Percentiles rank a stretch among this genome's conserved stretches.
Evolutionary conservation across 1,284 basidiomycete species (phyloP).

Genomic region (Apiotrichum sp.): DNA sequence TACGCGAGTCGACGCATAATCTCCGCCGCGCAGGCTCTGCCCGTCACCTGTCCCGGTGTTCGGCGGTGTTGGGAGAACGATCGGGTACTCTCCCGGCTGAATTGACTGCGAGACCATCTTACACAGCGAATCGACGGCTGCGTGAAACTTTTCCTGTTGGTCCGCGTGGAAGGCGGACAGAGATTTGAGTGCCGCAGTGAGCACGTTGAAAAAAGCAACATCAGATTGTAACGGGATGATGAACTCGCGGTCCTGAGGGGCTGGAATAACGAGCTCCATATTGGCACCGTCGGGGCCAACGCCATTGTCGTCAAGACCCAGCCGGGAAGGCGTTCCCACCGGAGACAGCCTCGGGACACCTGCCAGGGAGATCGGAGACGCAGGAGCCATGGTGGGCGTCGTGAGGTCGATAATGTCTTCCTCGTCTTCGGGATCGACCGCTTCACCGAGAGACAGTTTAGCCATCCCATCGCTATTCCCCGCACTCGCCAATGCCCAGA

Average conservation of each 20-base stretch:
- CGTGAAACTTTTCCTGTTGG: slow-evolving; percentile 61
- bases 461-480: slow-evolving; percentile 22
- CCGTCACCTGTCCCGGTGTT: slow-evolving; percentile 7
- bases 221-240: slow-evolving; percentile 78
- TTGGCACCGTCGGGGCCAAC: too few relatives aligned
- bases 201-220: slow-evolving; percentile 70
- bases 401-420: slow-evolving; percentile 1
- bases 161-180: slow-evolving; percentile 61
- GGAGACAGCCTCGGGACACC: too few relatives aligned
- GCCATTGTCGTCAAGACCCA: too few relatives aligned
- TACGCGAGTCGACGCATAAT: background rate
- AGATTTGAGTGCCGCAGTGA: slow-evolving; percentile 64
- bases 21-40: background rate
- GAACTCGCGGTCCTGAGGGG: slow-evolving; percentile 51
- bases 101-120: slow-evolving; percentile 57
- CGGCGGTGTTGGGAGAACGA: slow-evolving; percentile 26
- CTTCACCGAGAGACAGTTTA: slow-evolving; percentile 32
- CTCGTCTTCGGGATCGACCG: slow-evolving; percentile 7
- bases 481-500: slow-evolving; percentile 40
- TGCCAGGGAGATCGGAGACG: background rate
- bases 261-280: too few relatives aligned
- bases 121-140: slow-evolving; percentile 59
- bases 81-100: slow-evolving; percentile 48
- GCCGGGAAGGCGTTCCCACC: too few relatives aligned
- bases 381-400: slow-evolving; percentile 6